Evolutionary conservation across 2,329 filamentous ascomycete species (phyloP), one percentile per base, ranked within the genome.

Genomic region (Verticillium zaregamsianum): DNA sequence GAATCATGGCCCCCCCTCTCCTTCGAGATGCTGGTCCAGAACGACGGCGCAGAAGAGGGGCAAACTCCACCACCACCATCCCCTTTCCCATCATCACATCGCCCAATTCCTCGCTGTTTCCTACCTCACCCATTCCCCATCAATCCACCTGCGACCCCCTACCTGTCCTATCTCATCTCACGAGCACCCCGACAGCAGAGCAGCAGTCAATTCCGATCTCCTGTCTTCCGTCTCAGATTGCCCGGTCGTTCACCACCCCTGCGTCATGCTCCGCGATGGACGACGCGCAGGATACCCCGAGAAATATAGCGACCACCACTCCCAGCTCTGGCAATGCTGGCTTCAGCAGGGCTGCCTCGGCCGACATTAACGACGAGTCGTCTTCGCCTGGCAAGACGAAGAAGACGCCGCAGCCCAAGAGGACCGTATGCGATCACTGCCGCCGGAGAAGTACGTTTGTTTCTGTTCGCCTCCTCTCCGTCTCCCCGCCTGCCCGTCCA

Each of bases 391-490:
- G 37, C 56, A 49, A 58, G 39, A 59, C 35, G 59, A 63, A 37
- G 60, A 60, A 64, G 57, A 59, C 60, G 59, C 62, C 64, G 33
- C 62, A 62, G 52, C 52, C 66, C 31, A 75, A 73, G 63, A 73
- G 77, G 40, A 79, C 73, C 33, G 78, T 80, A 37, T 80, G 78
- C 67, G 78, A 80, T 63, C 76, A 80, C 64, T 80, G 78, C 67
- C 74, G 78, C 59, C 69, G 76, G 66, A 71, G 78, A 65, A 71
- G 78, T 79, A 73, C 64, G 77, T 71, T 40, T 57, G 17, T 35
- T 35, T 2, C 14, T 35, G 33, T 35, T 35, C 33, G 33, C 33
- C 33, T 35, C 33, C 33, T 14, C 9, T 35, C 33, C 33, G 9
- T 14, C 33, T 40, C 37, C 37, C 37, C 37, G 14, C 37, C 5